Conservation (phyloP, 306 rosid species). For the Albizia julibrissin region DNA sequence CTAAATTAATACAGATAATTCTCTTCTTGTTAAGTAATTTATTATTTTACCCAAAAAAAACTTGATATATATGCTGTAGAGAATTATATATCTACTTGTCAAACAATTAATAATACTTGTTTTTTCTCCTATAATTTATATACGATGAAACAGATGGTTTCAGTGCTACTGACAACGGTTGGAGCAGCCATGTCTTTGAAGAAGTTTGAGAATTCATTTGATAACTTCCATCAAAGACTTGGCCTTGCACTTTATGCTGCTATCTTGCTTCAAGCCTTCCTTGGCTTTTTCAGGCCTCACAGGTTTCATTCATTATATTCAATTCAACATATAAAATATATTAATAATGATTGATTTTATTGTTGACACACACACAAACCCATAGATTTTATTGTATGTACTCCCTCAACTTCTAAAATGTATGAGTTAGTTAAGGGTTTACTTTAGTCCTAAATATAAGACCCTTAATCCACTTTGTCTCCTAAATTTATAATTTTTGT, state of each 20-base stretch:
- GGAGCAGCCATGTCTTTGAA: conserved; percentile 83
- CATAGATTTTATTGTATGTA: too few species aligned
- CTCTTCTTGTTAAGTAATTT: not conserved
- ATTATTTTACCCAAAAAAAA: not conserved
- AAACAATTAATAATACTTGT: not conserved
- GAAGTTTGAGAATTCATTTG: conserved; percentile 88
- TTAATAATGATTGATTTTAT: not conserved
- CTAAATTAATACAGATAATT: not conserved
- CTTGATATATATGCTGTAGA: too few species aligned
- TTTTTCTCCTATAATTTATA: conserved; percentile 1
- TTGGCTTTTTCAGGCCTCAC: conserved; percentile 90
- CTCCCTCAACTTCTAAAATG: too few species aligned
- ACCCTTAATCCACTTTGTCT: too few species aligned
- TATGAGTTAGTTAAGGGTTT: too few species aligned
- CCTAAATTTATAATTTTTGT: too few species aligned
- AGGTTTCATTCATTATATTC: conserved; percentile 49
- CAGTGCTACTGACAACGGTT: conserved; percentile 71
- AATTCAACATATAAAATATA: not conserved
- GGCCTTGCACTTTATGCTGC: conserved; percentile 87
- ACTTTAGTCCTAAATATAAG: too few species aligned
- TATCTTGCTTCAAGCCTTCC: conserved; percentile 63
- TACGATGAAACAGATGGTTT: conserved; percentile 49
- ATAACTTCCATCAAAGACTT: conserved; percentile 84
- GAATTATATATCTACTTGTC: not conserved
- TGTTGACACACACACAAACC: not conserved